Evolutionary conservation across 2,329 filamentous ascomycete species (phyloP).

Genomic region (Zymoseptoria tritici): DNA sequence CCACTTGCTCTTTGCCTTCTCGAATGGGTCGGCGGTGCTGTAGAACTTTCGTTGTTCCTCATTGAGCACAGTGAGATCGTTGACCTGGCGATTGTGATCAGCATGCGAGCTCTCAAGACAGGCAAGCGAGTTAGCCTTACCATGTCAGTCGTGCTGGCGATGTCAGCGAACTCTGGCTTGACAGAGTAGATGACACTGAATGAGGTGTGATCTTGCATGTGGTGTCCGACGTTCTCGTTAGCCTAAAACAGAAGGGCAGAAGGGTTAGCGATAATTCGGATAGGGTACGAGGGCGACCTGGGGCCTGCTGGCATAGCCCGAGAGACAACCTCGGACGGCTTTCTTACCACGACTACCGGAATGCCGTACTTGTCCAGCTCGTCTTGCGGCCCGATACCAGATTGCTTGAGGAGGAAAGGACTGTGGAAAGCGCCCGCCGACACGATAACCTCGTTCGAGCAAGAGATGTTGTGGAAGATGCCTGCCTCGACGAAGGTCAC

Average conservation of each 20-base stretch:
- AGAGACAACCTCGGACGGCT: too few relatives aligned
- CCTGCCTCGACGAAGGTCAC: slow-evolving; percentile 13
- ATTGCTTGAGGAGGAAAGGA: slow-evolving; percentile 58
- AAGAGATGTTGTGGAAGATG: slow-evolving; percentile 14
- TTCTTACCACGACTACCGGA: slow-evolving; percentile 37
- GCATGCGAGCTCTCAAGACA: background rate
- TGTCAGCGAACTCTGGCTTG: slow-evolving; percentile 15
- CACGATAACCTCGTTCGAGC: slow-evolving; percentile 39
- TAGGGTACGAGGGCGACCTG: too few relatives aligned
- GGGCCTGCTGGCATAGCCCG: too few relatives aligned
- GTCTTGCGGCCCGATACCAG: slow-evolving; percentile 50
- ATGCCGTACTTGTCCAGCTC: slow-evolving; percentile 51
- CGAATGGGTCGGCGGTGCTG: background rate
- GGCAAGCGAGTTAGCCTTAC: background rate
- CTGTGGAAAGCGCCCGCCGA: slow-evolving; percentile 53
- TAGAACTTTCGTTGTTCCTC: slow-evolving; percentile 10
- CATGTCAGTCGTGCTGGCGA: slow-evolving; percentile 8
- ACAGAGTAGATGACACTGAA: slow-evolving; percentile 30
- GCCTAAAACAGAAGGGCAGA: too few relatives aligned
- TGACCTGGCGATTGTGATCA: background rate
- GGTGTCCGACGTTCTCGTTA: slow-evolving; percentile 55
- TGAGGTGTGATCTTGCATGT: slow-evolving; percentile 52
- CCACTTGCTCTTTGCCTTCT: slow-evolving; percentile 10
- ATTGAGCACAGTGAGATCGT: slow-evolving; percentile 8
- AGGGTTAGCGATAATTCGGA: too few relatives aligned